Conservation (phyloP, 2,329 filamentous ascomycete species). For the Pseudogymnoascus pannorum region DNA sequence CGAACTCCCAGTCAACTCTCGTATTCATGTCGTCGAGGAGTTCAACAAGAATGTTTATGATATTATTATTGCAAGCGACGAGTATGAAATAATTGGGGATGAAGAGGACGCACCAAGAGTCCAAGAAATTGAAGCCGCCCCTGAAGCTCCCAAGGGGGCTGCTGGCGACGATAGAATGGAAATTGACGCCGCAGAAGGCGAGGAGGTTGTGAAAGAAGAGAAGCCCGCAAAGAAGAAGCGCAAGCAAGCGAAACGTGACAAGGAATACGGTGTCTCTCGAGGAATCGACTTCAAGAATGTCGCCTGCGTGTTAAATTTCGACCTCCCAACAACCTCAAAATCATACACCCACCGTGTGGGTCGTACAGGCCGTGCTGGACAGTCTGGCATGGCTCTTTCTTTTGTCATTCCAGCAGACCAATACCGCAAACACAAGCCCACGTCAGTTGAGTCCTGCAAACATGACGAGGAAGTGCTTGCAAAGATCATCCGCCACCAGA, state of each 20-base stretch:
- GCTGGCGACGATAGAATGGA: slow-evolving; percentile 22
- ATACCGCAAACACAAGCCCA: slow-evolving; percentile 86
- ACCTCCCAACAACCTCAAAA: slow-evolving; percentile 78
- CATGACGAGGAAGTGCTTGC: slow-evolving; percentile 78
- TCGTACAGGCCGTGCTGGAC: slow-evolving; percentile 82
- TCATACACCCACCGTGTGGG: slow-evolving; percentile 98
- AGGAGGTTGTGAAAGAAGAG: slow-evolving; percentile 20
- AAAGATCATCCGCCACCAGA: slow-evolving; percentile 73
- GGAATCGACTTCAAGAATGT: slow-evolving; percentile 98
- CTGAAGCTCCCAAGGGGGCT: slow-evolving; percentile 20
- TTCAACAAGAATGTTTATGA: slow-evolving; percentile 97
- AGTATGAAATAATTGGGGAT: slow-evolving; percentile 73
- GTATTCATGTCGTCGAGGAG: slow-evolving; percentile 91
- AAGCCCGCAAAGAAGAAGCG: slow-evolving; percentile 54
- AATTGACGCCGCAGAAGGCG: slow-evolving; percentile 32
- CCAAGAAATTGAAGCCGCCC: slow-evolving; percentile 32
- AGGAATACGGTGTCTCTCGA: slow-evolving; percentile 90
- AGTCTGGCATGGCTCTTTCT: slow-evolving; percentile 90
- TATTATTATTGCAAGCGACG: slow-evolving; percentile 93
- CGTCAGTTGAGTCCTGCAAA: slow-evolving; percentile 64
- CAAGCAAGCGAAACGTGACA: slow-evolving; percentile 59
- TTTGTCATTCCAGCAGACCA: slow-evolving; percentile 79
- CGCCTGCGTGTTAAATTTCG: slow-evolving; percentile 91
- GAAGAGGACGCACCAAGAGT: slow-evolving; percentile 36
- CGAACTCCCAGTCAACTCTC: slow-evolving; percentile 85